Base-by-base conservation (phyloP, 169 alveolate species). In the Cardiosporidium cionae region DNA sequence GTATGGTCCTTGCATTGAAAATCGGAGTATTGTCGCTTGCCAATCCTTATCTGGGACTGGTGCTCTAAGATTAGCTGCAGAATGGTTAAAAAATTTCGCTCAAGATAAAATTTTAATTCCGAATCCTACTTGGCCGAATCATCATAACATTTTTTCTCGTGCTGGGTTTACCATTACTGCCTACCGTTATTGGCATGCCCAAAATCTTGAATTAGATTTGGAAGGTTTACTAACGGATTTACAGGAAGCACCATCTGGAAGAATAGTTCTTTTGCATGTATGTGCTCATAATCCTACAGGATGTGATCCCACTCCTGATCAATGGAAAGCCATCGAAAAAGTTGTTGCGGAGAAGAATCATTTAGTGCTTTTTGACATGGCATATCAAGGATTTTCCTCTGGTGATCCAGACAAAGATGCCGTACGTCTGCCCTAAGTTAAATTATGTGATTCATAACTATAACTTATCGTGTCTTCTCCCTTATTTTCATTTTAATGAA, bases 241-340 rank as follows among this genome's bases (percentile, higher is more conserved):
- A 2, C 72, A 79, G 34, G 76, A 68, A 22, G 89, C 93, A 29
- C 86, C 88, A 7, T 71, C 78, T 7, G 86, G 84, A 23, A 81
- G 92, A 7, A 86, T 89, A 3, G 76, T 91, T 25, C 80, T 93
- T 44, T 79, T 93, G 53, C 97, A 93, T 64, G 91, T 92, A 25
- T 93, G 97, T 76, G 97, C 96, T 23, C 96, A 93, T 73, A 93
- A 93, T 73, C 97, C 97, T 4, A 93, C 97, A 16, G 97, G 97
- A 34, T 25, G 2, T 66, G 25, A 32, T 27, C 36, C 74, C 31
- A 62, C 70, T 16, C 16, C 82, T 53, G 89, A 70, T 3, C 84
- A 93, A 83, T 93, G 97, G 97, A 65, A 76, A 65, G 68, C 84
- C 74, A 62, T 93, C 22, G 27, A 74, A 28, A 82, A 84, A 31